Evolutionary conservation across 2,329 filamentous ascomycete genomes (phyloP), one percentile per base, ranked within the genome.

Genomic region (Emydomyces testavorans): DNA sequence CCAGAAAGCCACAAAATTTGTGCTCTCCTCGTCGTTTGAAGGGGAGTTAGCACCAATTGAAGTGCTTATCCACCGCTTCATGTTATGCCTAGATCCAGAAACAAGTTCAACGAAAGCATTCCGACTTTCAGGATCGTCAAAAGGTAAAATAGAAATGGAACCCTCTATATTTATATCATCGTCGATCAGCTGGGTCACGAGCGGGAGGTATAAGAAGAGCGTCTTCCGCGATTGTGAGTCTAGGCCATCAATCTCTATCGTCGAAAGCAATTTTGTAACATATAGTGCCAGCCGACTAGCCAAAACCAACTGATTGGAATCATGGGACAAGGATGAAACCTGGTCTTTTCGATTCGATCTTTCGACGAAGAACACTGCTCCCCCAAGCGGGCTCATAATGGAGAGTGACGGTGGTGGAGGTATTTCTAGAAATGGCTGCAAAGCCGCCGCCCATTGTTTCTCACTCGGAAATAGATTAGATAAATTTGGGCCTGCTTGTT

Each of bases 211-310:
- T 21, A 65, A 67, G 31, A 76, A 67, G 2, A 77, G 50, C n/a
- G 65, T 58, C 48, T 65, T 60, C 20, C 61, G 57, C 42, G 62
- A 53, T 35, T 63, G 60, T 36, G 62, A 40, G 32, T 62, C 54
- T 6, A 69, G 43, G 28, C 56, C 53, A 11, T 60, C 54, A 10
- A 65, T 53, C 2, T 68, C 44, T 16, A 68, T 61, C 1, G 62
- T 62, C 15, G 67, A 65, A 26, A 88, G 60, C 0, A 92, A 61
- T 41, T 73, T 74, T 4, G 73, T 70, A 0, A 79, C 75, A 61
- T 88, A 94, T 41, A 82, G 71, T 1, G 82, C 79, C 69, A 93
- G 84, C 48, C 90, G 76, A 11, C 85, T 77, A 1, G 86, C 79
- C 46, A 84, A 71, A 1, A 86, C 86, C 26, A 80, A 77, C 0